Percentiles rank a stretch among this genome's conserved stretches.
These are phyloP conservation scores for Neovahlkampfia damariscottae DNA, from an alignment of 78 protist genomes.

Conservation along the genomic window DNA sequence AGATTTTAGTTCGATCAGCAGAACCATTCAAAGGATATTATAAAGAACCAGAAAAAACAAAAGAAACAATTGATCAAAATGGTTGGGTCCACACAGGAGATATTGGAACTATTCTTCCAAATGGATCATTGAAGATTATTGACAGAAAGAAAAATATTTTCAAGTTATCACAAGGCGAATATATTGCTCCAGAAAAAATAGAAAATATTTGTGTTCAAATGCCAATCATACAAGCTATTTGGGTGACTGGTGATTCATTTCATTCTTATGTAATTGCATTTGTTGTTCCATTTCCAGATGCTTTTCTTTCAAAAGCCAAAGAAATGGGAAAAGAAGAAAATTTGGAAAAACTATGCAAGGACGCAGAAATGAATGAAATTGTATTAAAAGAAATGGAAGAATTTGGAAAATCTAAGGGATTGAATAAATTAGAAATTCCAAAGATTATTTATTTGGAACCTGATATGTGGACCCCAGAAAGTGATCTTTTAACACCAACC, in stretches of 20 bases:
- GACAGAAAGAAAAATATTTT: conserved; percentile 88
- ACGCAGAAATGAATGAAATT: conserved; percentile 10
- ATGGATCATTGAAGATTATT: conserved; percentile 64
- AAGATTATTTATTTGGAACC: conserved; percentile 2
- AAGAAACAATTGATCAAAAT: conserved; percentile 50
- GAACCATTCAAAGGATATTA: conserved; percentile 86
- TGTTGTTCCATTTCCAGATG: no score
- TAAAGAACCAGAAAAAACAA: conserved; percentile 71
- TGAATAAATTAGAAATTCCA: background rate
- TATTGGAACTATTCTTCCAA: conserved; percentile 52
- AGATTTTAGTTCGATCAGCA: no score
- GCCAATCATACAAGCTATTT: background rate
- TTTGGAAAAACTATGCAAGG: background rate
- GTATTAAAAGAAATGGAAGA: background rate
- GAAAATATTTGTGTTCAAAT: conserved; percentile 21
- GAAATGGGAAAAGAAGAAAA: no score
- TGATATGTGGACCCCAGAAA: conserved; percentile 13
- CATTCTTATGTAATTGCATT: background rate
- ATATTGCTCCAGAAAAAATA: conserved; percentile 59
- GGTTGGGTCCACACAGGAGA: conserved; percentile 96
- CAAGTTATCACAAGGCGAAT: conserved; percentile 92
- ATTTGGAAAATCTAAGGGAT: no score
- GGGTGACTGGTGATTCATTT: background rate
- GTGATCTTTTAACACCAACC: conserved; percentile 8
- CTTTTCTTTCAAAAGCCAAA: no score